Base-by-base conservation (phyloP, 2,329 filamentous ascomycete genomes). In the Bretziella fagacearum region DNA sequence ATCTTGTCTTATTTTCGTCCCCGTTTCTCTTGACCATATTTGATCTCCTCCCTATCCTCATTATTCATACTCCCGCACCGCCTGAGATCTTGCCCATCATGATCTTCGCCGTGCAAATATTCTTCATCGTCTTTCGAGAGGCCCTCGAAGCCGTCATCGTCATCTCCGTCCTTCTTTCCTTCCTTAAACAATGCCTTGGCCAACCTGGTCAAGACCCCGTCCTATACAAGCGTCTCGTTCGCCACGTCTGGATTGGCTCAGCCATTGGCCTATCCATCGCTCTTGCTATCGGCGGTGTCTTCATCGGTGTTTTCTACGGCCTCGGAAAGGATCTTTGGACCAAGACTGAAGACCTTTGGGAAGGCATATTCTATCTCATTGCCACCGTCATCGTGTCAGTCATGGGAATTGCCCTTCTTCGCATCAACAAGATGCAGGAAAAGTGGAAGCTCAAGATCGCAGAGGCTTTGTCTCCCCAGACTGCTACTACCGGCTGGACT, bases 121-220 rank as follows among this genome's bases (percentile, higher is more conserved):
- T 93, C 66, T 87, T 94, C 66, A 83, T 94, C 60, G 79, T 84
- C 63, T 91, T 93, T 60, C 78, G 86, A 58, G 86, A 93, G 65
- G 77, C 77, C 35, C 67, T 93, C 41, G 85, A 93, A 66, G 82
- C 81, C 1, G 79, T 74, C 56, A 85, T 93, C 57, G 83, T 93
- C 55, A 77, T 93, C 52, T 89, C 85, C 0, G 81, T 93, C n/a
- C 68, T 93, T 27, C 72, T 93, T 33, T 77, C 84, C 18, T 93
- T 91, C 59, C 65, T 93, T 50, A 91, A 89, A 61, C 82, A 91
- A 60, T 83, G 80, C 2, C 71, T 93, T 30, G 68, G 67, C 51
- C 75, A 75, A 1, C 74, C 78, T 7, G 68, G 77, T 47, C 63
- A 70, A 50, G 78, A 86, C 64, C 63, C 62, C 4, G 58, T 55